Base-by-base conservation (phyloP, 2,329 filamentous ascomycete species). In the Nemania sp. region DNA sequence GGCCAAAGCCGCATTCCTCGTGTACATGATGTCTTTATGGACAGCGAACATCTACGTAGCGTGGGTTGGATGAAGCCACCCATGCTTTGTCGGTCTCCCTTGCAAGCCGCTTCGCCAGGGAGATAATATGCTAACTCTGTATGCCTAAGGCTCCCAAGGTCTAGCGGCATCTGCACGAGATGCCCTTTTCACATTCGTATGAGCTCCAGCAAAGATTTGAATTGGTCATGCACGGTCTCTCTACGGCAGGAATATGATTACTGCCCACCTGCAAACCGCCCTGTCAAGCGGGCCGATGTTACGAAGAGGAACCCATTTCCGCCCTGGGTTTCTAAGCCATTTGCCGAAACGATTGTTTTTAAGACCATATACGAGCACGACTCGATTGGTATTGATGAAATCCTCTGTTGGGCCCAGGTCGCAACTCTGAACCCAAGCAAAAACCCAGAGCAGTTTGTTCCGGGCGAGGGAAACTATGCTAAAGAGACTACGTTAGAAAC, bases 121-220 rank as follows among this genome's bases (percentile, higher is more conserved):
- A 13, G 29, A 47, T 2, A 20, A 49, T 25, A 13, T 42, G 25
- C 45, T 56, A 6, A 56, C 15, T 56, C n/a, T 18, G 43, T 10
- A 32, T 56, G 13, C 34, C 21, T 2, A 34, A 56, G 54, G 39
- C 80, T 88, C 0, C 87, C 87, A 0, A 78, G 83, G 3, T 62
- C 58, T 9, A 56, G 51, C 15, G 65, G 64, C 1, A 60, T 66
- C 10, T 96, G 91, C 70, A 96, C 92, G 0, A 77, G 88, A 0
- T 94, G 90, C 56, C 91, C 91, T 0, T 82, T 94, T 0, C 89
- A 91, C 57, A 93, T 96, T 45, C 87, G 89, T 1, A 80, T 91
- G 0, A 87, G 81, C 0, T 75, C 80, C 0, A 79, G 83, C 1
- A 73, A 77, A 5, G 77, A 76, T 1, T 75, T 79, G 0, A 75